Percentiles rank a stretch among this genome's conserved stretches.
Evolutionary conservation across 1,139 yeast species (phyloP).

Genomic region (Saccharomyces uvarum): DNA sequence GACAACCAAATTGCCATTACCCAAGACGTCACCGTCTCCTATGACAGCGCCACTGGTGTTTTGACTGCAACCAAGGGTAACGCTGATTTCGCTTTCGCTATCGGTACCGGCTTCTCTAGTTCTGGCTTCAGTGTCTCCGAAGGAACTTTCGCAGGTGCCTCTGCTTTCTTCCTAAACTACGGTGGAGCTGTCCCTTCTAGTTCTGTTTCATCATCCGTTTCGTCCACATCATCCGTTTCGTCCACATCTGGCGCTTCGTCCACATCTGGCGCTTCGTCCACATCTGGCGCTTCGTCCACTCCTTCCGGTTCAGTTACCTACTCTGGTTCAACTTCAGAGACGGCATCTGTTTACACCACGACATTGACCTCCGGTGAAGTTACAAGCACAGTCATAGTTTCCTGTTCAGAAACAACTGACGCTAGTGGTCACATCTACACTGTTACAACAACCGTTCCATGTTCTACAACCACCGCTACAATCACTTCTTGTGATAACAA

Average conservation of each 20-base stretch:
- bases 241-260: too few species aligned
- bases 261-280: too few species aligned
- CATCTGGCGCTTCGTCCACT: not conserved
- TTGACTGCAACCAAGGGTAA: constrained; percentile 3
- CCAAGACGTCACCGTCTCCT: not conserved
- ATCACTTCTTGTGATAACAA: constrained; percentile 3
- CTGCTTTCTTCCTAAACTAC: too few species aligned
- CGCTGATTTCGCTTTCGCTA: not conserved
- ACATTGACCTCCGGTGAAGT: constrained; percentile 5
- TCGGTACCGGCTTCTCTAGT: too few species aligned
- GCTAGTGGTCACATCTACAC: constrained; percentile 2
- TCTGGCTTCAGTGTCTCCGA: too few species aligned
- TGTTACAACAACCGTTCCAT: constrained; percentile 5
- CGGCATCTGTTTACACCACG: constrained; percentile 3
- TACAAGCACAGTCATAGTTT: constrained; percentile 3
- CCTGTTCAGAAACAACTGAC: constrained; percentile 4
- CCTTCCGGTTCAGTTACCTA: not conserved
- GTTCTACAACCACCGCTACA: constrained; percentile 3
- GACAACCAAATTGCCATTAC: too few species aligned
- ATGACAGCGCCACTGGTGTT: constrained; percentile 3
- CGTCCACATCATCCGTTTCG: too few species aligned
- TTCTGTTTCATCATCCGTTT: too few species aligned
- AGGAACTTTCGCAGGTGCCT: too few species aligned
- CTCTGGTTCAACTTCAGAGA: not conserved
- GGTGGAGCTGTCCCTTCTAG: too few species aligned